phyloP scores from a whole-genome alignment of 345 rosid species.

The Conringia planisiliqua region DNA sequence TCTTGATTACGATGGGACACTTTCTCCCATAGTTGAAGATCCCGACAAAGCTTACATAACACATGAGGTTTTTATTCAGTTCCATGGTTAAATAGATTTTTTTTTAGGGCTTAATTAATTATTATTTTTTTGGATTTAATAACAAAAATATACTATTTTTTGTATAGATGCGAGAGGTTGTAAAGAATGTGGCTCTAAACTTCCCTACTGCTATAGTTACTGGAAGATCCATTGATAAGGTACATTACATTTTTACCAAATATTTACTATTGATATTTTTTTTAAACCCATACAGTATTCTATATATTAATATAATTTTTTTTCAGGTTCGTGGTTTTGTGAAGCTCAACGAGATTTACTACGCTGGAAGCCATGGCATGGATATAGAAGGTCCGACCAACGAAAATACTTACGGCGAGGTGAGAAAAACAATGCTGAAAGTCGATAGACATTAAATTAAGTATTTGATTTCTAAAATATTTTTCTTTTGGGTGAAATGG shows the following conservation, averaged over 20 bases:
- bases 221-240: conserved; percentile 95
- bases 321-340: conserved; percentile 82
- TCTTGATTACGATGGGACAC: conserved; percentile 94
- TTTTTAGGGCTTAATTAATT: not conserved
- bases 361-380: conserved; percentile 99
- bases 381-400: conserved; percentile 86
- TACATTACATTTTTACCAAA: conserved; percentile 34
- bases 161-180: conserved; percentile 73
- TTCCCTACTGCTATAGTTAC: conserved; percentile 97
- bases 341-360: conserved; percentile 68
- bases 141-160: not conserved
- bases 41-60: conserved; percentile 95
- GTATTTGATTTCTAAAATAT: not conserved
- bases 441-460: not conserved
- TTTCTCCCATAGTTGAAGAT: conserved; percentile 92
- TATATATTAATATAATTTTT: not conserved
- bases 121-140: not conserved
- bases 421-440: conserved; percentile 9
- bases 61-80: conserved; percentile 47
- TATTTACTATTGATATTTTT: not conserved
- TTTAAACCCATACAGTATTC: not conserved
- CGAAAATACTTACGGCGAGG: conserved; percentile 41
- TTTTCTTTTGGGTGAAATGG: not conserved
- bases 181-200: conserved; percentile 57
- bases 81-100: not conserved